Evolutionary conservation across 2,329 filamentous ascomycete genomes (phyloP).

Genomic region (Aureobasidium sp.): DNA sequence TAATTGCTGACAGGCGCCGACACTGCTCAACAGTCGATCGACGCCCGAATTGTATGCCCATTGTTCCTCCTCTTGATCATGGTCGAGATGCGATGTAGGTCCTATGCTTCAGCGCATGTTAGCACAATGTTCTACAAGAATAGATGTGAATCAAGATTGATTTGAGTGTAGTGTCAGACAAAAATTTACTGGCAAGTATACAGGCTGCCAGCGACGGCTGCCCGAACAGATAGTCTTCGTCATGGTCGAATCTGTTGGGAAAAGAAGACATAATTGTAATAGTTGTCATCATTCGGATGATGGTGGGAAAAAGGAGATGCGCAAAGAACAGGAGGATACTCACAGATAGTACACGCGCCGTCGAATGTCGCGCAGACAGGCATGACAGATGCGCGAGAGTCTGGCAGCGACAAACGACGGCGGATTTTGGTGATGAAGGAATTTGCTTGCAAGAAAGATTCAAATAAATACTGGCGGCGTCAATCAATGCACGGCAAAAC

Average conservation of each 20-base stretch:
- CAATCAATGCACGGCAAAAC: background rate
- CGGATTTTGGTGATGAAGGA: background rate
- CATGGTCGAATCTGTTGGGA: conserved; percentile 83
- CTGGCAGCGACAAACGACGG: background rate
- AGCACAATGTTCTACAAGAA: background rate
- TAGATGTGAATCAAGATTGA: conserved; percentile 8
- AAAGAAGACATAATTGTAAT: conserved; percentile 68
- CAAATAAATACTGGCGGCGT: conserved; percentile 2
- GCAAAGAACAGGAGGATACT: conserved; percentile 1
- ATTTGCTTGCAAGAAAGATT: conserved; percentile 1
- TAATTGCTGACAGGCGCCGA: background rate
- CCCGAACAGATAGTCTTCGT: conserved; percentile 66
- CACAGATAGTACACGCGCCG: background rate
- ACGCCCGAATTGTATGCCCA: background rate
- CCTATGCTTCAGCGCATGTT: conserved; percentile 5
- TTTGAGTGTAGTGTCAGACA: conserved; percentile 52
- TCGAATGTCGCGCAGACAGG: background rate
- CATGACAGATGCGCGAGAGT: conserved; percentile 1
- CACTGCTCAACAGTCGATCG: background rate
- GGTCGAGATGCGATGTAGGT: background rate
- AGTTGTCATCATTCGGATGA: conserved; percentile 60
- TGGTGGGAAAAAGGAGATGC: background rate
- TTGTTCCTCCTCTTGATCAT: background rate
- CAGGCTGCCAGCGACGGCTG: conserved; percentile 56
- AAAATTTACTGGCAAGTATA: conserved; percentile 82